Percentiles rank a stretch among this genome's conserved stretches.
These are phyloP conservation scores for Holtermanniella nyarrowii DNA, from an alignment of 768 basidiomycete species.

Conservation along the genomic window DNA sequence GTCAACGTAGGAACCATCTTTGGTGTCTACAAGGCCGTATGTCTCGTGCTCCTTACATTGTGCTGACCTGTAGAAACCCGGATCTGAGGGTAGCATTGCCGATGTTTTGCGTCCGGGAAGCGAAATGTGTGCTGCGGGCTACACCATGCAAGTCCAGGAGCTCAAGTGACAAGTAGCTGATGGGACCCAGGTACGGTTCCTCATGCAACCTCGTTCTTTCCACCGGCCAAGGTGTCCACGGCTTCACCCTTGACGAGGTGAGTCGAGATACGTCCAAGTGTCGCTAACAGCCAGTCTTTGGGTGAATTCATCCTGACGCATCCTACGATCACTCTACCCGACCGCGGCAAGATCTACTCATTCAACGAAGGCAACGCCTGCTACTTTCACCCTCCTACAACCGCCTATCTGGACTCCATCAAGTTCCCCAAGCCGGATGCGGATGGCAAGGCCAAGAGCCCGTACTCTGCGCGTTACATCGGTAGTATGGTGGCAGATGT, in stretches of 20 bases:
- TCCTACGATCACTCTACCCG: conserved; percentile 87
- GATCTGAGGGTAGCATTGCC: conserved; percentile 63
- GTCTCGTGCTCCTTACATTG: conserved; percentile 37
- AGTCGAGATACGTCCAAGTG: conserved; percentile 1
- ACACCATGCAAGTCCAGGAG: conserved; percentile 67
- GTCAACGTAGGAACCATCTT: conserved; percentile 86
- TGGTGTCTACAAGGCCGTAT: conserved; percentile 82
- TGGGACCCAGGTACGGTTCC: conserved; percentile 62
- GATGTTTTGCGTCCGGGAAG: conserved; percentile 89
- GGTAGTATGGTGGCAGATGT: conserved; percentile 99
- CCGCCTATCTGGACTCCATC: conserved; percentile 72
- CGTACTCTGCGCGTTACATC: conserved; percentile 56
- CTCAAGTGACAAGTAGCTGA: background rate
- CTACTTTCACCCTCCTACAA: conserved; percentile 86
- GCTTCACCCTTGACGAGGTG: conserved; percentile 86
- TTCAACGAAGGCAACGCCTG: conserved; percentile 98
- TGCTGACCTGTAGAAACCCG: conserved; percentile 50
- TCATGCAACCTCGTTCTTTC: conserved; percentile 93
- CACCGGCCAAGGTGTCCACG: conserved; percentile 91
- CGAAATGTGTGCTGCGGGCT: conserved; percentile 96
- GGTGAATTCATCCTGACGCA: conserved; percentile 99
- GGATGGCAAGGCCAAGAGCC: conserved; percentile 40
- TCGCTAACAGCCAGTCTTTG: conserved; percentile 46
- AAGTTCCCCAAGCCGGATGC: conserved; percentile 39
- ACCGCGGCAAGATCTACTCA: conserved; percentile 96